Base-by-base conservation (phyloP, 2,329 filamentous ascomycete species). In the Xylaria polymorpha region DNA sequence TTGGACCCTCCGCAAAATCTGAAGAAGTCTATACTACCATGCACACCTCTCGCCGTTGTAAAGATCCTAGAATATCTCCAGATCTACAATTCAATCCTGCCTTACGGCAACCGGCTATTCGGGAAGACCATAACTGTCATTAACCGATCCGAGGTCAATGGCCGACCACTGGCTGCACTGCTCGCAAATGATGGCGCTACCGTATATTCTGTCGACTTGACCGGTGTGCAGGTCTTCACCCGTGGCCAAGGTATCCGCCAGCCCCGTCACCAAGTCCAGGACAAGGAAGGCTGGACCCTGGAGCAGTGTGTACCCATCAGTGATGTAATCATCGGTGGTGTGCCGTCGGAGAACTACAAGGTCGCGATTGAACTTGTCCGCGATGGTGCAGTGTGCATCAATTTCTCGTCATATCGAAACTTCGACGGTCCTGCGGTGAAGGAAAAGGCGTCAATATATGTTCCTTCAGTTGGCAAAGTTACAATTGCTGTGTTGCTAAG, bases 301-400 rank as follows among this genome's bases (percentile, higher is more conserved):
- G 89, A 94, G 79, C 87, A 98, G 75, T 94, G 93, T 72, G 85
- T 97, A 48, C 92, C 94, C 1, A 84, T 95, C 69, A 97, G 94
- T 78, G 96, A 99, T 80, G 95, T 98, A 20, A 92, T 99, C 70
- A 97, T 99, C 76, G 92, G 92, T 63, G 96, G 96, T 73, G 96
- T 99, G 1, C 96, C 96, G 0, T 89, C 90, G 29, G 92, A 97
- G 72, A 88, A 86, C 69, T 99, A 92, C 87, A 98, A 98, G 85
- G 92, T 99, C 32, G 93, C 94, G 6, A 92, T 91, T 3, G 88
- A 93, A 61, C 84, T 96, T 71, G 85, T 99, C 76, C 89, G 94
- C 56, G 93, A 97, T 66, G 96, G 96, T 57, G 94, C 93, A 37
- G 93, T 97, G n/a, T 99, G 96, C 85, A 94, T 99, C 84, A 99